Base-by-base conservation (phyloP, 2,329 filamentous ascomycete genomes). In the Botrytis sinoallii region DNA sequence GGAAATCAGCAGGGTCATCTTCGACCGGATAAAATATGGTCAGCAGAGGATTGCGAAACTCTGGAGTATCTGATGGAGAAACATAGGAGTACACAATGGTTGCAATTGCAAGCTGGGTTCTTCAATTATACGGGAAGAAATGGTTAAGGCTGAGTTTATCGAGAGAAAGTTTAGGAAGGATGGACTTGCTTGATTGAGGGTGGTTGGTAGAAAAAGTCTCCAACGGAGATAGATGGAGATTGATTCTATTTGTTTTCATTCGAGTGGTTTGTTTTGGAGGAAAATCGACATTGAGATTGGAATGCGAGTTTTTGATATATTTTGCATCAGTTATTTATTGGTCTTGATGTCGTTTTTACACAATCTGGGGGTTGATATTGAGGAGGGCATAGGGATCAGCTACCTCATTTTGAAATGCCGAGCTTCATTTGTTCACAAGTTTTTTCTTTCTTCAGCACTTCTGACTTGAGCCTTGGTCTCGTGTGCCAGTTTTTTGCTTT, bases 81-180 rank as follows among this genome's bases (percentile, higher is more conserved):
- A 35, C 77, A 81, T 67, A 55, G 65, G 8, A 66, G 77, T 46
- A 70, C 79, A 9, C 81, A 79, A 71, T 82, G 80, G 80, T 52
- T 78, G 60, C 75, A 79, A 29, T 74, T 82, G 14, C 80, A 81
- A 66, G 77, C 78, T 52, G 75, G 70, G 1, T 81, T 82, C 65
- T 81, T 75, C n/a, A 81, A 81, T 69, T 78, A 76, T 73, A 81
- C 80, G 14, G 80, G 79, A 2, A 73, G 80, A 40, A 40, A 80
- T 81, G 79, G 70, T 82, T 4, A 71, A 61, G 18, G 76, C 76
- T 48, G 76, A 79, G 63, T 68, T 80, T 38, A 80, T 81, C 55
- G 74, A 80, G 75, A 67, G 65, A 72, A 82, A 82, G 75, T 82
- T 81, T 71, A 75, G 40, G 61, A 71, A 75, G 40, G 80, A 78